Evolutionary conservation across 2,329 filamentous ascomycete species (phyloP), one percentile per base, ranked within the genome.

Genomic region (Colletotrichum falcatum): DNA sequence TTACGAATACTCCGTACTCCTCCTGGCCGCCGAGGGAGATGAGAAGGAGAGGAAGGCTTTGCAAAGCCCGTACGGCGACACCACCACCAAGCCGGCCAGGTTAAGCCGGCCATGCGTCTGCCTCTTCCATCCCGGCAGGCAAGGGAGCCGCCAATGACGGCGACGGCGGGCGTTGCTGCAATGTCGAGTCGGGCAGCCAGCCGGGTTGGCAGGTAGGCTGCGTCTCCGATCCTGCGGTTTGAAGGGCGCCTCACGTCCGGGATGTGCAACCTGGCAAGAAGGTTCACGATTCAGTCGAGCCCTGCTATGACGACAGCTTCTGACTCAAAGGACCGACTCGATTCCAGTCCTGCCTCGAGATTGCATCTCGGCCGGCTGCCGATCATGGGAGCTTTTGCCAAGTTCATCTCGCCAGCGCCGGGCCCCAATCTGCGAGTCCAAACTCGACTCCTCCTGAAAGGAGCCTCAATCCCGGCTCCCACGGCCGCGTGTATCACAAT

Each of bases 61-160:
- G 37, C 65, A 61, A 37, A 33, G 12, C 44, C 26, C 33, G 42
- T 39, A 39, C 37, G 3, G 37, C 14, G 2, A 20, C 1, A 46
- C 6, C 6, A 20, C 7, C 42, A 35, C 39, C 44, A 23, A 39
- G 56, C 37, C 55, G 20, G 53, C 53, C n/a, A 16, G 37, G 37
- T 66, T 53, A 56, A 66, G 56, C 61, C 42, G 61, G 62, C 53
- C 42, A 37, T 42, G 58, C 42, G 20, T 48, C 55, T 30, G n/a
- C n/a, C n/a, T n/a, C n/a, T 28, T 53, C 61, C 64, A 70, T 70
- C 58, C 67, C 67, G 67, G 67, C 67, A 67, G 67, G 67, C 64
- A 70, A 67, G 67, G 67, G 64, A 49, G 42, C 46, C 56, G 64
- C 61, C 46, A 39, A 39, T 20, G 30, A 67, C 30, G 35, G 46